Evolutionary conservation across 2,329 filamentous ascomycete species (phyloP).

Genomic region (Fusarium neocosmosporiellum): DNA sequence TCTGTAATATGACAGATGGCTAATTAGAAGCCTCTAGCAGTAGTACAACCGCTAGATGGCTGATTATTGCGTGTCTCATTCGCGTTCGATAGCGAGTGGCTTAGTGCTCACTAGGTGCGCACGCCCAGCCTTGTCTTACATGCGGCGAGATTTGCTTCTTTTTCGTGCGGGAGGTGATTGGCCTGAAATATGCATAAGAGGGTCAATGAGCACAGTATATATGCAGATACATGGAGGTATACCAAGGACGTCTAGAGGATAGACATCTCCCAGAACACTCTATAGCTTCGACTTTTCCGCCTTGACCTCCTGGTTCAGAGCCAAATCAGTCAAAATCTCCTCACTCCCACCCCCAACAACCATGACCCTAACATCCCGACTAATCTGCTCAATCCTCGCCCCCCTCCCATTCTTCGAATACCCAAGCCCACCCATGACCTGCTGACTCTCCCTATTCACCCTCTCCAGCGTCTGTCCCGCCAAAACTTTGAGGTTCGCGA

Average conservation of each 20-base stretch:
- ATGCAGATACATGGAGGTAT: not conserved
- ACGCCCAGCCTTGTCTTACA: not conserved
- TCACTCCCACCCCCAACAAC: conserved; percentile 66
- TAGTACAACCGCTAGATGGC: not conserved
- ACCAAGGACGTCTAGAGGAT: not conserved
- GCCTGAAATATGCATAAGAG: not conserved
- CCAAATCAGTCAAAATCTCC: conserved; percentile 64
- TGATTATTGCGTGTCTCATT: not conserved
- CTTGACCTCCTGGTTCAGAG: conserved; percentile 59
- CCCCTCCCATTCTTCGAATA: conserved; percentile 62
- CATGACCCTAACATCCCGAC: conserved; percentile 60
- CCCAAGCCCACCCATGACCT: conserved; percentile 64
- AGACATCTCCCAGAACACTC: not conserved
- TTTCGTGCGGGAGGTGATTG: not conserved
- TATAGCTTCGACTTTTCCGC: conserved; percentile 5
- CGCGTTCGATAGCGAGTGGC: not conserved
- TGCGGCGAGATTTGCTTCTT: not conserved
- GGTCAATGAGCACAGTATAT: too few relatives aligned
- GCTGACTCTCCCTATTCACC: conserved; percentile 57
- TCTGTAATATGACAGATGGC: not conserved
- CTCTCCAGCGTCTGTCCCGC: not conserved
- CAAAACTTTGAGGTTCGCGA: not conserved
- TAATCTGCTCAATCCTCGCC: conserved; percentile 63
- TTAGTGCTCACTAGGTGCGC: not conserved
- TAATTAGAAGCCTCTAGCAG: not conserved